Evolutionary conservation across 2,329 filamentous ascomycete species (phyloP).

Genomic region (Fusarium palustre): DNA sequence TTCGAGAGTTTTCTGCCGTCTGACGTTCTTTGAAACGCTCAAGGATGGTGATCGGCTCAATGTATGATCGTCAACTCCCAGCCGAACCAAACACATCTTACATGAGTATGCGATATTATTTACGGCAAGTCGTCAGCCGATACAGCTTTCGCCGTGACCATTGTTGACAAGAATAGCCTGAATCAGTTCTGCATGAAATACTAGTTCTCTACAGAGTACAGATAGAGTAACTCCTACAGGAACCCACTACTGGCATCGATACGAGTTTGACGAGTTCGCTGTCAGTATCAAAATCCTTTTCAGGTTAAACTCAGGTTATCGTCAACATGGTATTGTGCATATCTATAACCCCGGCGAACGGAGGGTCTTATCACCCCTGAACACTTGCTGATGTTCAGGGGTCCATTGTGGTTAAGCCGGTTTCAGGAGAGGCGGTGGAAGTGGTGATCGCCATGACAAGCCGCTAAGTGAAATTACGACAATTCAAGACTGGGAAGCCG

Average conservation of each 20-base stretch:
- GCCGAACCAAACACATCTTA: neutral
- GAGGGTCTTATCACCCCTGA: conserved; percentile 17
- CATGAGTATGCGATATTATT: neutral
- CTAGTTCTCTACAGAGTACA: neutral
- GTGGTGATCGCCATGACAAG: conserved; percentile 25
- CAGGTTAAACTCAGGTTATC: neutral
- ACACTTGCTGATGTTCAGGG: conserved; percentile 13
- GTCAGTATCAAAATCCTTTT: neutral
- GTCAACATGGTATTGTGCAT: neutral
- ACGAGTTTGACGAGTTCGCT: neutral
- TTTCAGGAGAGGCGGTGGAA: conserved; percentile 36
- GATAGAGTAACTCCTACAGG: neutral
- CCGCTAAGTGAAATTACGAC: conserved; percentile 1
- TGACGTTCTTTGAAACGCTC: conserved; percentile 5
- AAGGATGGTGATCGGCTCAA: neutral
- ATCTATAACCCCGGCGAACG: neutral
- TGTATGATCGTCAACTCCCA: neutral
- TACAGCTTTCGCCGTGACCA: neutral
- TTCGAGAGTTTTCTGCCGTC: neutral
- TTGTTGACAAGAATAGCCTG: neutral
- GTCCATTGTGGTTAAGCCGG: conserved; percentile 8
- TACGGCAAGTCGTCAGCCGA: neutral
- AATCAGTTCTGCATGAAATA: neutral
- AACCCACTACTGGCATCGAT: neutral
- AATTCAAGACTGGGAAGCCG: neutral